Percentiles rank a stretch among this genome's conserved stretches.
These are phyloP conservation scores for Pleurotus ostreatus DNA, from an alignment of 768 basidiomycete genomes.

Conservation along the genomic window DNA sequence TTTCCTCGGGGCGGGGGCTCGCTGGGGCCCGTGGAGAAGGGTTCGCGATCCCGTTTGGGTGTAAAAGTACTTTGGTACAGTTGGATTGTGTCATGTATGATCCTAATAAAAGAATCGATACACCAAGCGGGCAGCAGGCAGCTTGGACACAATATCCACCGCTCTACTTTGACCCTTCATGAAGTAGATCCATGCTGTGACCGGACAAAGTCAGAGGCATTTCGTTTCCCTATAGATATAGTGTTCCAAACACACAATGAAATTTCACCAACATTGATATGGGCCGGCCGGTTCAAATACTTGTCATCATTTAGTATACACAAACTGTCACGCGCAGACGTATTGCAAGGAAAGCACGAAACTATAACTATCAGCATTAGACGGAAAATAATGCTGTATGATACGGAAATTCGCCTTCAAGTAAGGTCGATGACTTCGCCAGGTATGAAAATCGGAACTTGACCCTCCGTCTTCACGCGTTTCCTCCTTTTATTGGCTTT, in stretches of 20 bases:
- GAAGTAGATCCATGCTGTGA: constrained; percentile 11
- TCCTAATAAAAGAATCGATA: background rate
- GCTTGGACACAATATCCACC: too few species aligned
- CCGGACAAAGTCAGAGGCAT: background rate
- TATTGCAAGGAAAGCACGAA: too few species aligned
- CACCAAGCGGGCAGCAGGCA: constrained; percentile 15
- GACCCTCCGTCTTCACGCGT: background rate
- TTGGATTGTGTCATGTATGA: too few species aligned
- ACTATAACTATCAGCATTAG: too few species aligned
- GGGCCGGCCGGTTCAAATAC: background rate
- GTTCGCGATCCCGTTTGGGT: too few species aligned
- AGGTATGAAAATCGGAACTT: background rate
- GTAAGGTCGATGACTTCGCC: background rate
- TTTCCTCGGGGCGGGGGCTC: too few species aligned
- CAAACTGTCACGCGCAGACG: too few species aligned
- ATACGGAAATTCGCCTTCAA: too few species aligned
- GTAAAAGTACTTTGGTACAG: too few species aligned
- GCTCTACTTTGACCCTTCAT: constrained; percentile 23
- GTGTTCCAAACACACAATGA: constrained; percentile 9
- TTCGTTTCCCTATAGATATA: constrained; percentile 1
- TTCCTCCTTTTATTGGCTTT: background rate
- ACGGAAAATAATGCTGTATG: too few species aligned
- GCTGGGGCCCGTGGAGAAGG: too few species aligned
- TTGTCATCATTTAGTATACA: constrained; percentile 8
- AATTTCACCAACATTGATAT: constrained; percentile 8